Base-by-base conservation (phyloP, 2,329 filamentous ascomycete species). In the Ophiosphaerella herpotricha region DNA sequence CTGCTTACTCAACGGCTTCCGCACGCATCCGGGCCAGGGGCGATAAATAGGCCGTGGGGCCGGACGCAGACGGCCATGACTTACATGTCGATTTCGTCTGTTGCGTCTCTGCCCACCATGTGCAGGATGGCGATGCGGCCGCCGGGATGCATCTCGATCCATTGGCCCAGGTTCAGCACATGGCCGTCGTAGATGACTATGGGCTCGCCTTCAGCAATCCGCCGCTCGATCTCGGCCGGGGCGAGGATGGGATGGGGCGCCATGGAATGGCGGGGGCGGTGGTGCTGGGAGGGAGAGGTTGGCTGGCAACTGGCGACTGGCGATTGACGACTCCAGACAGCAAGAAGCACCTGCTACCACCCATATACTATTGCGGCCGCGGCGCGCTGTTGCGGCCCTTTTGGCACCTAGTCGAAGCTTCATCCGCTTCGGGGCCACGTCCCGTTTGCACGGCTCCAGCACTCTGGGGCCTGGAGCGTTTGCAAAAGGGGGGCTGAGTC, bases 51-150 rank as follows among this genome's bases (percentile, higher is more conserved):
- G 37, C 39, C 54, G 43, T 32, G 41, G 18, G 18, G 18, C 18
- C 18, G 18, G 18, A 5, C 4, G 18, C 18, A 21, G 18, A 3
- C 29, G 33, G n/a, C 43, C 40, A 24, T 23, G 32, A 54, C 67
- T 75, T 79, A 84, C 82, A 78, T 79, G 55, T 80, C 80, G 60
- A 84, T 84, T 63, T 85, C 82, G 61, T 83, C 80, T 16, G 81
- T 82, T 21, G 82, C 81, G 70, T 85, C 82, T 67, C 76, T 77
- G 47, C 82, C 82, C 4, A 84, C 79, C 81, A 84, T 85, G 71
- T 86, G 84, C 55, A 82, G 64, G 53, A 86, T 84, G 16, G 83
- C 81, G 23, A 86, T 71, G 12, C 75, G 72, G 29, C 84, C 84
- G 16, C 84, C 84, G 0, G 84, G 84, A 60, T 86, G 84, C 48